These are phyloP conservation scores for Tremellales sp. DNA, from an alignment of 1,284 basidiomycete genomes.

Conservation along the genomic window DNA sequence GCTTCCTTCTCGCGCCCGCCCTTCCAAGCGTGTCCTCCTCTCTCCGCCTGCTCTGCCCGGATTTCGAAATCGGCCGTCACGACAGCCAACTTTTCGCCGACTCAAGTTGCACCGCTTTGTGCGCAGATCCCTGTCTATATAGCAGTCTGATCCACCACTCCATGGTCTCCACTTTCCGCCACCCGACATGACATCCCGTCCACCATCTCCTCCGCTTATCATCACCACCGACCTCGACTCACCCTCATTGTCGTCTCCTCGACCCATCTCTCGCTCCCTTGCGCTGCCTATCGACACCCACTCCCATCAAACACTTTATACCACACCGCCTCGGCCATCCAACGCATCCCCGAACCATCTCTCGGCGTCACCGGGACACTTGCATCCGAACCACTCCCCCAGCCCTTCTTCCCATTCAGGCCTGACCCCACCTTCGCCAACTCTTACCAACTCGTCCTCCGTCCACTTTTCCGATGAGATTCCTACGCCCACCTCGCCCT, in stretches of 20 bases:
- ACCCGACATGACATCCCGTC: not conserved
- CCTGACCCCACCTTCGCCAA: conserved; percentile 38
- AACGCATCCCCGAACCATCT: not conserved
- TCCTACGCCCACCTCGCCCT: conserved; percentile 24
- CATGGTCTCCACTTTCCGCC: not conserved
- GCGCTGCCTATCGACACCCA: conserved; percentile 1
- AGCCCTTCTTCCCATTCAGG: conserved; percentile 59
- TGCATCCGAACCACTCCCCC: conserved; percentile 4
- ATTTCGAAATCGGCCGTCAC: too few relatives aligned
- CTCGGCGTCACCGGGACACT: not conserved
- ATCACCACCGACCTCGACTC: conserved; percentile 11
- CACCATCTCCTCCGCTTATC: conserved; percentile 8
- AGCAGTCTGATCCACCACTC: too few relatives aligned
- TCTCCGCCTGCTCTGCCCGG: too few relatives aligned
- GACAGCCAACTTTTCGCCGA: too few relatives aligned
- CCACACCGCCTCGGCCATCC: not conserved
- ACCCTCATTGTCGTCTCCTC: not conserved
- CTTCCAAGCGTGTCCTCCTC: too few relatives aligned
- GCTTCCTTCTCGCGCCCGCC: too few relatives aligned
- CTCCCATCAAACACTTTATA: conserved; percentile 1
- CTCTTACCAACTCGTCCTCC: conserved; percentile 34
- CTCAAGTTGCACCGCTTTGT: too few relatives aligned
- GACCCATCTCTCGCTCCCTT: conserved; percentile 2
- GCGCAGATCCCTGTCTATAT: too few relatives aligned
- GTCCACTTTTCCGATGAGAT: conserved; percentile 38